These are phyloP conservation scores for Chlorella sp. DNA, from an alignment of 139 green algal species.

Conservation along the genomic window DNA sequence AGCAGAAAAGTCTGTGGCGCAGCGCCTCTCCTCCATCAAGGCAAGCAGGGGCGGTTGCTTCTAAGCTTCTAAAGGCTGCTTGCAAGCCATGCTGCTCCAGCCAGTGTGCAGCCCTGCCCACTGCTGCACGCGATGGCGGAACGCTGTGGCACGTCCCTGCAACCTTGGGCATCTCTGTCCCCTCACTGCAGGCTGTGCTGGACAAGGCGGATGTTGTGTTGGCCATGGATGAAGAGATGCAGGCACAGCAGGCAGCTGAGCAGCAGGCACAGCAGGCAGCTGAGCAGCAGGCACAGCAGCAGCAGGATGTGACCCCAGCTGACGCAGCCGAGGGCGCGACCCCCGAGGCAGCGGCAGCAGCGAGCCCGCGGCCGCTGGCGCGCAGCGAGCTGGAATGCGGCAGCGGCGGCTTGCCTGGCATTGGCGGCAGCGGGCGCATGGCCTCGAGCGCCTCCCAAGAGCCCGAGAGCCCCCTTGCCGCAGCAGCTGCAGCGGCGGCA, in stretches of 20 bases:
- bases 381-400: neutral
- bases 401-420: slow-evolving; percentile 1
- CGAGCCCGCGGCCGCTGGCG: neutral
- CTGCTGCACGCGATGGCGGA: too few relatives aligned
- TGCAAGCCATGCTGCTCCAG: too few relatives aligned
- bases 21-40: slow-evolving; percentile 43
- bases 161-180: too few relatives aligned
- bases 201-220: slow-evolving; percentile 62
- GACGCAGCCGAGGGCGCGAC: neutral
- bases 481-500: neutral
- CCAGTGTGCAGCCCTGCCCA: too few relatives aligned
- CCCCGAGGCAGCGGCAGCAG: neutral
- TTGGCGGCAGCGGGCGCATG: neutral
- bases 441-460: neutral
- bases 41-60: neutral
- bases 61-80: too few relatives aligned
- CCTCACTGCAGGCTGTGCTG: slow-evolving; percentile 47
- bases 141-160: too few relatives aligned
- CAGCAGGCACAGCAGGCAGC: slow-evolving; percentile 17
- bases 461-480: neutral
- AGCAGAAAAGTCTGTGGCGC: slow-evolving; percentile 44
- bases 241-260: slow-evolving; percentile 2
- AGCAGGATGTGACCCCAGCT: neutral
- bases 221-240: slow-evolving; percentile 3
- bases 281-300: neutral